Evolutionary conservation across 2,329 filamentous ascomycete species (phyloP), one percentile per base, ranked within the genome.

Genomic region (Arthrobotrys sphaeroides): DNA sequence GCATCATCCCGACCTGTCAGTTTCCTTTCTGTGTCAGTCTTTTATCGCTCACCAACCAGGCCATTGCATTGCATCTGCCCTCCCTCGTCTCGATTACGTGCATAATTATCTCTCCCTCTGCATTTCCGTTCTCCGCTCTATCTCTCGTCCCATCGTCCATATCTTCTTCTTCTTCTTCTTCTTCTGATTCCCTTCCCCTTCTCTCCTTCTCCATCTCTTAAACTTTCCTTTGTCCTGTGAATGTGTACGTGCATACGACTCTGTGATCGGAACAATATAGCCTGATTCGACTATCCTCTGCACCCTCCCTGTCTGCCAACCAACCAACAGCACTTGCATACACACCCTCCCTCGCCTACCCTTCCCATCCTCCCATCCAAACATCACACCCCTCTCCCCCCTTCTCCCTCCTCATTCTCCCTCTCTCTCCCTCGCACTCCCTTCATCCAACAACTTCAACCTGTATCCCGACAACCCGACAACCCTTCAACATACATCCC

Each of bases 81-180:
- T 16, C 12, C 28, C 55, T 60, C 51, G 55, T 45, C 40, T 42
- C 55, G 55, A 60, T 33, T 60, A 13, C 40, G 22, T 33, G 20
- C 33, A 43, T 28, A 5, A 5, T 45, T 59, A 3, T 57, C 47
- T 66, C 45, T 31, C 10, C n/a, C 62, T 51, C 12, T n/a, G n/a
- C 24, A 59, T 59, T 40, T 26, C 24, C 57, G n/a, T 28, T 65
- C 60, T 53, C 43, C 55, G 22, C 22, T 26, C 9, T 31, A 13
- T 43, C 31, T 38, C 28, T 20, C 28, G 18, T 42, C 31, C 16
- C 20, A n/a, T 20, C 53, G 24, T 42, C 24, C 18, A 18, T 33
- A 38, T 43, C 55, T 2, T n/a, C 33, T 12, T 42, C 43, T 20
- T 51, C 31, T 20, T 9, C 42, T 22, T 40, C 26, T 16, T 28